Evolutionary conservation across 1,284 basidiomycete species (phyloP).

Genomic region (Phlebopus sp.): DNA sequence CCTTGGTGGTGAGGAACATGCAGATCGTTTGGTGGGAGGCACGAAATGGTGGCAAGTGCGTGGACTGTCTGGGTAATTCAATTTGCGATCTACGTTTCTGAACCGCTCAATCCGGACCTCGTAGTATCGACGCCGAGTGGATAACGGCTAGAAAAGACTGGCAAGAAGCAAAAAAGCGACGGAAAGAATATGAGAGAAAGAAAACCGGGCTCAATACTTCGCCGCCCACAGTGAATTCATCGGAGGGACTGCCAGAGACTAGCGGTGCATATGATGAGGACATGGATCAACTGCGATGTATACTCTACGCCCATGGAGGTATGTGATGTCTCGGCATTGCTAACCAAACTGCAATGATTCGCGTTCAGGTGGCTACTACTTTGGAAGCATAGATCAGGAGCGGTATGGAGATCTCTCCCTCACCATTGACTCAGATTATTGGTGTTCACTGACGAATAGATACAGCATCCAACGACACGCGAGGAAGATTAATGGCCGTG

Average conservation of each 20-base stretch:
- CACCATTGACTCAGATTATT: slow-evolving; percentile 9
- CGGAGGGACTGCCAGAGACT: slow-evolving; percentile 19
- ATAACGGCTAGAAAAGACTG: slow-evolving; percentile 76
- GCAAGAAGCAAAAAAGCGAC: slow-evolving; percentile 54
- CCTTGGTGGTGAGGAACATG: slow-evolving; percentile 79
- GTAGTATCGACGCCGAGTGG: slow-evolving; percentile 87
- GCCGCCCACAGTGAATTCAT: slow-evolving; percentile 17
- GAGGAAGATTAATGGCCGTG: slow-evolving; percentile 85
- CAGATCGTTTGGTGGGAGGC: slow-evolving; percentile 80
- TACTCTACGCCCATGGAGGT: slow-evolving; percentile 85
- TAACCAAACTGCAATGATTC: background rate
- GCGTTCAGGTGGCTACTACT: slow-evolving; percentile 70
- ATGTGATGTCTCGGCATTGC: slow-evolving; percentile 9
- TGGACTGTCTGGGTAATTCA: slow-evolving; percentile 63
- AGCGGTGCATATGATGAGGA: slow-evolving; percentile 53
- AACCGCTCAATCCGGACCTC: slow-evolving; percentile 5
- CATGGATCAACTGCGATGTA: slow-evolving; percentile 85
- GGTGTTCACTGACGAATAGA: slow-evolving; percentile 35
- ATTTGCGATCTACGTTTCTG: background rate
- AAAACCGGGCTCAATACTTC: slow-evolving; percentile 13
- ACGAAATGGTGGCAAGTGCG: slow-evolving; percentile 97
- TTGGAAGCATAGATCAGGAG: slow-evolving; percentile 78
- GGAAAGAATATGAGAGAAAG: slow-evolving; percentile 45
- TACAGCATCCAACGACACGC: slow-evolving; percentile 85
- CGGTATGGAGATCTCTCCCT: slow-evolving; percentile 37